These are phyloP conservation scores for Chlorella sorokiniana DNA, from an alignment of 139 green algal genomes.

Conservation along the genomic window DNA sequence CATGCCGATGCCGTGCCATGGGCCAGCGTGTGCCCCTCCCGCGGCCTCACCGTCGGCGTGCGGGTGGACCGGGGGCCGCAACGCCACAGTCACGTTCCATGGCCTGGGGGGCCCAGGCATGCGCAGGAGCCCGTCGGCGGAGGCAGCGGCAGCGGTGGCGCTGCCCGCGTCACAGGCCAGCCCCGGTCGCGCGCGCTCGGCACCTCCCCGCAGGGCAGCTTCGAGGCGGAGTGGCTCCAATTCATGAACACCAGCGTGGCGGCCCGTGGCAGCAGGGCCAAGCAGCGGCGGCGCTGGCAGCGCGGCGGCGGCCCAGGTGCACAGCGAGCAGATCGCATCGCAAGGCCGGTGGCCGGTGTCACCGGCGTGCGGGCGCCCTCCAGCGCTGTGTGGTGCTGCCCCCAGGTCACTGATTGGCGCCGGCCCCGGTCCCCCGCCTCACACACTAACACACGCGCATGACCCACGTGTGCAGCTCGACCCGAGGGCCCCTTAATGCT, in stretches of 20 bases:
- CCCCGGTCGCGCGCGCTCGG: slow-evolving; percentile 33
- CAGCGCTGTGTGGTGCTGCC: too few relatives aligned
- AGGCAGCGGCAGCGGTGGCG: slow-evolving; percentile 32
- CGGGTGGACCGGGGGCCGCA: not conserved
- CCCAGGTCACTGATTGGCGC: too few relatives aligned
- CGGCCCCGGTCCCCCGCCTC: too few relatives aligned
- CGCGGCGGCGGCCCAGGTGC: not conserved
- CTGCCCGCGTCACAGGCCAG: slow-evolving; percentile 26
- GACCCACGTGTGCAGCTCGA: not conserved
- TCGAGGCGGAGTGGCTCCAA: slow-evolving; percentile 52
- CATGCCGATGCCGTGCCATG: slow-evolving; percentile 4
- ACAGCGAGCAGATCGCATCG: not conserved
- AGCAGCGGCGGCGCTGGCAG: slow-evolving; percentile 9
- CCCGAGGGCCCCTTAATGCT: slow-evolving; percentile 24
- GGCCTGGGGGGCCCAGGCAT: not conserved
- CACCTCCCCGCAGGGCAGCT: slow-evolving; percentile 51
- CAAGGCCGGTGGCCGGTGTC: not conserved
- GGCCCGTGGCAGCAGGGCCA: not conserved
- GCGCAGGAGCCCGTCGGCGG: slow-evolving; percentile 19
- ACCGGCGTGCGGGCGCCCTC: too few relatives aligned
- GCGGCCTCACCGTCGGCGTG: slow-evolving; percentile 5
- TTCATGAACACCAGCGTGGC: slow-evolving; percentile 47
- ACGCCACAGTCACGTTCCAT: slow-evolving; percentile 14
- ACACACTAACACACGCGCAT: too few relatives aligned
- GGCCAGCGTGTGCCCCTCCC: slow-evolving; percentile 20